Evolutionary conservation across 192 early-diverging fungal species (phyloP), one percentile per base, ranked within the genome.

Genomic region (Entomortierella chlamydospora): DNA sequence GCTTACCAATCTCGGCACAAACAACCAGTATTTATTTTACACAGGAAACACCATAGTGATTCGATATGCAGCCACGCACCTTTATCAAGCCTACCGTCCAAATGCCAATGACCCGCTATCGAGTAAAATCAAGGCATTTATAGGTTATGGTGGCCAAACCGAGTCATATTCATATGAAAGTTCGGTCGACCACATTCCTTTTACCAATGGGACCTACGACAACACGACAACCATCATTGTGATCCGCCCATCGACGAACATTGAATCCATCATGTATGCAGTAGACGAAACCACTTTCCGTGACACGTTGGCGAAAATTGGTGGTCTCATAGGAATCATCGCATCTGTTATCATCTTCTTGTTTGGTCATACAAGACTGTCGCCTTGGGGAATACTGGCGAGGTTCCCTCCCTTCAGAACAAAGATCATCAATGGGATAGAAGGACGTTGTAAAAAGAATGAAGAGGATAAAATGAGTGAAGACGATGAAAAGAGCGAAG

Each of bases 311-410:
- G 57, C 74, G 34, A 42, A 22, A 17, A 69, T 78, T 33, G 74
- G 74, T 31, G 74, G 74, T 17, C 50, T 78, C 0, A 39, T 70
- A 25, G 55, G 66, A 2, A 26, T 70, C 39, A 57, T 63, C 1
- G 61, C 67, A 6, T 64, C 67, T 1, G 23, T 60, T 20, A 33
- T 78, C 2, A 67, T 39, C 28, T 78, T 78, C 41, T 31, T 78
- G 13, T 78, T 78, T 60, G 74, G 74, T 0, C 37, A 60, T 5
- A 1, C n/a, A n/a, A n/a, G n/a, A n/a, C n/a, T 78, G n/a, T 78
- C 74, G 0, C 74, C 74, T 22, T 78, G 74, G 74, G 74, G 74
- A 0, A 64, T 61, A 8, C 25, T 78, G 1, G 55, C 66, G 2
- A 57, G 37, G 0, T 30, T 78, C 17, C 67, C 67, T 8, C 64